These are phyloP conservation scores for Dichotomocladium elegans DNA, from an alignment of 371 early-diverging fungal species.

Conservation along the genomic window DNA sequence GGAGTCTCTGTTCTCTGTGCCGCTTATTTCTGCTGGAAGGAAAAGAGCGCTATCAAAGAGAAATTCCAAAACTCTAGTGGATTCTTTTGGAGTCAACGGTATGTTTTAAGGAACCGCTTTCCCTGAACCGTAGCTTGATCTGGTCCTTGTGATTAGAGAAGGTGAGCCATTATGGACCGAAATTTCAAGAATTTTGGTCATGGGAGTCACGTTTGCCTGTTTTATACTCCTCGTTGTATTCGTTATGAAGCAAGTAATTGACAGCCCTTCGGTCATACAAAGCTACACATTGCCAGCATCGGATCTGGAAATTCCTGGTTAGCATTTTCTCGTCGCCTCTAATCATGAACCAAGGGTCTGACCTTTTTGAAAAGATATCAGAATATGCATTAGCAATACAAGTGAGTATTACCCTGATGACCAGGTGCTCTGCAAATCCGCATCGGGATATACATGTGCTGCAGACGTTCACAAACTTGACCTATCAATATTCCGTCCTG, in stretches of 20 bases:
- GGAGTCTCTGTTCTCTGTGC: too few relatives aligned
- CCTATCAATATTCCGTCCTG: too few relatives aligned
- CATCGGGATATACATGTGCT: too few relatives aligned
- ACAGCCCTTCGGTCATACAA: slow-evolving; percentile 33
- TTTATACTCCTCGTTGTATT: slow-evolving; percentile 15
- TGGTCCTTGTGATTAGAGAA: slow-evolving; percentile 11
- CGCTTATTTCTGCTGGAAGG: too few relatives aligned
- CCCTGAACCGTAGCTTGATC: background rate
- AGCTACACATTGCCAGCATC: slow-evolving; percentile 12
- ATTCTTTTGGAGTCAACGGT: slow-evolving; percentile 29
- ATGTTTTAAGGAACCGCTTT: background rate
- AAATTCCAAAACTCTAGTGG: too few relatives aligned
- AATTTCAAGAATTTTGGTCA: slow-evolving; percentile 16
- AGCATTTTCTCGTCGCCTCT: background rate
- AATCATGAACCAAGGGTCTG: background rate
- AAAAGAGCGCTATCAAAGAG: too few relatives aligned
- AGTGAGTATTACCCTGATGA: background rate
- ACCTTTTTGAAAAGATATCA: slow-evolving; percentile 16
- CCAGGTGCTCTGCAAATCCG: slow-evolving; percentile 17
- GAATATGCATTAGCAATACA: slow-evolving; percentile 33
- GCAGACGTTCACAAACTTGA: too few relatives aligned
- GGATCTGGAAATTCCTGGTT: slow-evolving; percentile 30
- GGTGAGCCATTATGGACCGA: slow-evolving; percentile 40
- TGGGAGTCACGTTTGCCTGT: slow-evolving; percentile 11
- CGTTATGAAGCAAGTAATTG: slow-evolving; percentile 20